Evolutionary conservation across 768 basidiomycete species (phyloP).

Genomic region (Filobasidium floriforme): DNA sequence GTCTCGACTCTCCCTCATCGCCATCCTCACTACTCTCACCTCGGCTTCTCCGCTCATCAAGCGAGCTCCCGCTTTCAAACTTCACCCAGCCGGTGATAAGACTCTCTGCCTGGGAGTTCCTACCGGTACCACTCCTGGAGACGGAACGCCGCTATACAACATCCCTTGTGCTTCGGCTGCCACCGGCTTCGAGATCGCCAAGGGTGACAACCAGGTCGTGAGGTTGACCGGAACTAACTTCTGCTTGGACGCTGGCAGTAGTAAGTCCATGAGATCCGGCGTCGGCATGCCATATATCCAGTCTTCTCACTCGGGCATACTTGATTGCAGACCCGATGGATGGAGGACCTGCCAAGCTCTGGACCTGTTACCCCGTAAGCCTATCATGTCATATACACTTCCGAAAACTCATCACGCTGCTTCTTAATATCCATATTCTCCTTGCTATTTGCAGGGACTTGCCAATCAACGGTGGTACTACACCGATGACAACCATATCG

Average conservation of each 20-base stretch:
- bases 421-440: neutral
- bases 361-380: slow-evolving; percentile 13
- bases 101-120: neutral
- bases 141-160: slow-evolving; percentile 7
- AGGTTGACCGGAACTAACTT: slow-evolving; percentile 22
- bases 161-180: slow-evolving; percentile 12
- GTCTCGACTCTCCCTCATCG: neutral
- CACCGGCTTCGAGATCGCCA: slow-evolving; percentile 6
- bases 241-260: slow-evolving; percentile 25
- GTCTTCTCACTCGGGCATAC: no score
- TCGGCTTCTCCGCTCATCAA: neutral
- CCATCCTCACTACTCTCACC: neutral
- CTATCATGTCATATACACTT: no score
- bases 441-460: neutral
- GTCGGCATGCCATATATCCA: no score
- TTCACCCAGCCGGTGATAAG: neutral
- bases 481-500: slow-evolving; percentile 13
- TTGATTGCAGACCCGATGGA: neutral
- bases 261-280: slow-evolving; percentile 6
- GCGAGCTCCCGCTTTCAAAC: neutral
- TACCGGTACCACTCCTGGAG: neutral
- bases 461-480: slow-evolving; percentile 4
- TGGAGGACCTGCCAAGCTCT: slow-evolving; percentile 9
- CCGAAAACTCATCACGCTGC: neutral
- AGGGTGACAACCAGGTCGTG: slow-evolving; percentile 6